Conservation (phyloP, 352 stramenopile genomes). For the Globisporangium paroecandrum region DNA sequence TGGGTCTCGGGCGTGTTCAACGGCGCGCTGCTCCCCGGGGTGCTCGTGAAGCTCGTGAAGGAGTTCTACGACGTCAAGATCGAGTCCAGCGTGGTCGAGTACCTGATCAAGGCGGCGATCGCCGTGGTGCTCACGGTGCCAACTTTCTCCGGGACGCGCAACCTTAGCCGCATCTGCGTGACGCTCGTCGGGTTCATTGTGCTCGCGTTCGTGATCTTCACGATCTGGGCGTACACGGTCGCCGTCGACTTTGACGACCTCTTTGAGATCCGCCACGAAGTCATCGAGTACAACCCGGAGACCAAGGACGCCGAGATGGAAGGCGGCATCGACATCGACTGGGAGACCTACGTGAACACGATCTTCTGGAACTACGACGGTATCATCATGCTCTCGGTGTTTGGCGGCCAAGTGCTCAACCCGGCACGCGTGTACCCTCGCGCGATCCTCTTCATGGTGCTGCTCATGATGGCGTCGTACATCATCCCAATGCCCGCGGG, state of each 20-base stretch:
- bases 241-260: slow-evolving; percentile 35
- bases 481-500: slow-evolving; percentile 87
- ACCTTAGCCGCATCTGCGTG: slow-evolving; percentile 29
- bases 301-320: slow-evolving; percentile 22
- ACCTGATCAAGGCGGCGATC: slow-evolving; percentile 37
- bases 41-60: slow-evolving; percentile 28
- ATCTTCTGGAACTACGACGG: slow-evolving; percentile 96
- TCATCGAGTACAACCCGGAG: slow-evolving; percentile 16
- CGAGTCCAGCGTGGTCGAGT: slow-evolving; percentile 20
- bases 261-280: slow-evolving; percentile 37
- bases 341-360: slow-evolving; percentile 88
- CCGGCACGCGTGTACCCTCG: slow-evolving; percentile 77
- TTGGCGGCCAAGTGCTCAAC: slow-evolving; percentile 89
- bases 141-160: slow-evolving; percentile 34
- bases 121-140: slow-evolving; percentile 33
- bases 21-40: slow-evolving; percentile 65
- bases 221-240: slow-evolving; percentile 34
- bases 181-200: slow-evolving; percentile 29
- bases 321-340: slow-evolving; percentile 55
- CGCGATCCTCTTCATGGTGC: slow-evolving; percentile 77
- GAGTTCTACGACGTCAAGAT: slow-evolving; percentile 33
- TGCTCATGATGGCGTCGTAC: slow-evolving; percentile 79
- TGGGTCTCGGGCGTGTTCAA: slow-evolving; percentile 68
- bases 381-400: slow-evolving; percentile 89
- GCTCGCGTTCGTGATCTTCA: slow-evolving; percentile 42